Evolutionary conservation across 331 rosid species (phyloP), one percentile per base, ranked within the genome.

Genomic region (Malus hybrid): DNA sequence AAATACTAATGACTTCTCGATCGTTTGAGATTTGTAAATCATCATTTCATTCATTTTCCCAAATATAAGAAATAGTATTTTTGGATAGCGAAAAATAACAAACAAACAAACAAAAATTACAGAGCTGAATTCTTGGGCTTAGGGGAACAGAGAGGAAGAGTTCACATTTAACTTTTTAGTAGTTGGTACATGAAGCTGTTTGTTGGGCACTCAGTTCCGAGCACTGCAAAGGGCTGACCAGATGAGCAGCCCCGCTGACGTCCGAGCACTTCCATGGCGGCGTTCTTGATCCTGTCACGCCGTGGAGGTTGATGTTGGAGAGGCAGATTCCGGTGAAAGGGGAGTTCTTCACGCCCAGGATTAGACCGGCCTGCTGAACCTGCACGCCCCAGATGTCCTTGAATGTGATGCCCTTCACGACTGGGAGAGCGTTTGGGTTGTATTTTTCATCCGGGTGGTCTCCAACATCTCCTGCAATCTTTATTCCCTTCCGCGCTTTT

Each of bases 241-340:
- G 82, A 42, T 63, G 79, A 14, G 93, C 80, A 46, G 63, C 87
- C 28, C 97, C 97, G 14, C 61, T 73, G 36, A 92, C 48, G 48
- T 42, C 48, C 14, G 48, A 42, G 48, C 48, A 42, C 48, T 42
- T 42, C 86, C 65, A 88, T 86, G 28, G 91, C 83, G 83, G 93
- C 85, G 39, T 81, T 82, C 97, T 85, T 11, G 88, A 80, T 31
- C 75, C 80, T 0, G 57, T 42, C 18, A 28, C 24, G n/a, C 96
- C 87, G 1, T 16, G 83, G 66, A 93, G 93, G 76, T 86, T 80
- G 76, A 94, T 86, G 74, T 94, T 89, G 50, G 83, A 86, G 15
- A 91, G 87, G 72, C 97, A 94, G 80, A 93, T 84, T 44, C 89
- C 93, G 13, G 91, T 87, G 52, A 91, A 91, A 3, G 92, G 95